Percentiles rank a stretch among this genome's conserved stretches.
Conservation (phyloP, 805 yeast species). For the Wickerhamiella lipophila region DNA sequence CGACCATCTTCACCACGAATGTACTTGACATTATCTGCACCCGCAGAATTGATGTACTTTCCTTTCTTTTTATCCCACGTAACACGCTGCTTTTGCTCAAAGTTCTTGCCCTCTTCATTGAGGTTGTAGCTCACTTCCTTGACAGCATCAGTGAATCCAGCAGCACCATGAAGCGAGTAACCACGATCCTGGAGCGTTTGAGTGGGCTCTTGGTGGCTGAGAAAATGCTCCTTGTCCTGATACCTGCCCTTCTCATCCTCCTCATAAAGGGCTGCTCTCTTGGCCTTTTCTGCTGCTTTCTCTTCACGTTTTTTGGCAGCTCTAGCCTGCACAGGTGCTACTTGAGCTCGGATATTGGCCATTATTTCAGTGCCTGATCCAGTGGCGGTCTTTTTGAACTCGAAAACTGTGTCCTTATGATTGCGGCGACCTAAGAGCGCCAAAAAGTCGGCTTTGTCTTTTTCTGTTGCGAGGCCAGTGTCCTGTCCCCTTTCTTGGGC, state of each 20-base stretch:
- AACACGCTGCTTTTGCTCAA: conserved; percentile 50
- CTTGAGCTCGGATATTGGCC: conserved; percentile 73
- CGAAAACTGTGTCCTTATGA: conserved; percentile 86
- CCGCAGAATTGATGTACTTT: conserved; percentile 65
- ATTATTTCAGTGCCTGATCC: conserved; percentile 62
- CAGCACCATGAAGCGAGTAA: conserved; percentile 33
- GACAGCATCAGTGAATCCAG: conserved; percentile 73
- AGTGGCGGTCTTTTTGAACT: conserved; percentile 45
- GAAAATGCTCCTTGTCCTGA: conserved; percentile 66
- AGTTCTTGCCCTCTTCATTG: conserved; percentile 59
- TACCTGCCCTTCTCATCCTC: conserved; percentile 18
- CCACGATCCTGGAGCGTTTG: conserved; percentile 72
- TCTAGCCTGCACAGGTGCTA: conserved; percentile 75
- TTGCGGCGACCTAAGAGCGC: conserved; percentile 56
- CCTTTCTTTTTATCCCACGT: conserved; percentile 92
- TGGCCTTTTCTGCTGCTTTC: conserved; percentile 60
- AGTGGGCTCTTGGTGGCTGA: conserved; percentile 82
- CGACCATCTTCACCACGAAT: conserved; percentile 94
- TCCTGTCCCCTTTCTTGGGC: conserved; percentile 8
- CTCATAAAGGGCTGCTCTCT: conserved; percentile 30
- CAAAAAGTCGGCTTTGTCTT: conserved; percentile 66
- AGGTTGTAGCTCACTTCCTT: conserved; percentile 77
- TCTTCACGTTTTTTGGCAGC: conserved; percentile 48
- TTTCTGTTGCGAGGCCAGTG: conserved; percentile 41
- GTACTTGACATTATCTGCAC: conserved; percentile 51